Conservation (phyloP, 179 eudicot species). For the Drosera spatulata region DNA sequence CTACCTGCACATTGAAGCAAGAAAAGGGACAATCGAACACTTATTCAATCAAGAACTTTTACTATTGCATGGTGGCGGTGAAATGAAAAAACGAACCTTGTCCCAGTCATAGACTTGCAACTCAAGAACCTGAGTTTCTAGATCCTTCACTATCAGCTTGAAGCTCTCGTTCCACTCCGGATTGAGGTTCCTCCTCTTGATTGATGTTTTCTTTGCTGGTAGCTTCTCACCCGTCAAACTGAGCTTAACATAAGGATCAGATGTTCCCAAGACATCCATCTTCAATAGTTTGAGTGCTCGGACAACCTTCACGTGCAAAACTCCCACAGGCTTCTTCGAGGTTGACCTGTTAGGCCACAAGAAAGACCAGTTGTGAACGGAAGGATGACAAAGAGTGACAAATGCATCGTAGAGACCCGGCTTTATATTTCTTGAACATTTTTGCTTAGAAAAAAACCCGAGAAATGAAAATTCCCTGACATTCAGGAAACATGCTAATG, state of each 20-base stretch:
- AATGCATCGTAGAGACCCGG: neutral
- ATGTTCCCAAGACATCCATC: slow-evolving; percentile 76
- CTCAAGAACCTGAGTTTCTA: slow-evolving; percentile 61
- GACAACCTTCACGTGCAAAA: slow-evolving; percentile 73
- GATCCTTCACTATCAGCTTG: slow-evolving; percentile 78
- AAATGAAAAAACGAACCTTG: slow-evolving; percentile 38
- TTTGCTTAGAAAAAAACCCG: no score
- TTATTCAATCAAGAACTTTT: neutral
- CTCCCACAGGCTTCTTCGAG: slow-evolving; percentile 72
- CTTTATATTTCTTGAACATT: no score
- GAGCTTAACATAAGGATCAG: slow-evolving; percentile 94
- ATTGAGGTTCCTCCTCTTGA: slow-evolving; percentile 69
- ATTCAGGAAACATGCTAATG: no score
- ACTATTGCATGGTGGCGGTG: neutral
- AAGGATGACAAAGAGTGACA: neutral
- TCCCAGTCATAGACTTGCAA: slow-evolving; percentile 86
- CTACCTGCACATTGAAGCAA: slow-evolving; percentile 41
- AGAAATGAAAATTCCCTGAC: no score
- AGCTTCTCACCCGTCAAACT: slow-evolving; percentile 57
- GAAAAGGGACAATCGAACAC: no score
- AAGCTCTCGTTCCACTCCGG: slow-evolving; percentile 91
- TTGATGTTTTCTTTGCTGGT: slow-evolving; percentile 56
- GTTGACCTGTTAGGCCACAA: slow-evolving; percentile 20
- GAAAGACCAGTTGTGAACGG: slow-evolving; percentile 1
- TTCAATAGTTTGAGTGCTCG: slow-evolving; percentile 69